Evolutionary conservation across 352 stramenopile species (phyloP).

Genomic region (Pythium vanterpoolii): DNA sequence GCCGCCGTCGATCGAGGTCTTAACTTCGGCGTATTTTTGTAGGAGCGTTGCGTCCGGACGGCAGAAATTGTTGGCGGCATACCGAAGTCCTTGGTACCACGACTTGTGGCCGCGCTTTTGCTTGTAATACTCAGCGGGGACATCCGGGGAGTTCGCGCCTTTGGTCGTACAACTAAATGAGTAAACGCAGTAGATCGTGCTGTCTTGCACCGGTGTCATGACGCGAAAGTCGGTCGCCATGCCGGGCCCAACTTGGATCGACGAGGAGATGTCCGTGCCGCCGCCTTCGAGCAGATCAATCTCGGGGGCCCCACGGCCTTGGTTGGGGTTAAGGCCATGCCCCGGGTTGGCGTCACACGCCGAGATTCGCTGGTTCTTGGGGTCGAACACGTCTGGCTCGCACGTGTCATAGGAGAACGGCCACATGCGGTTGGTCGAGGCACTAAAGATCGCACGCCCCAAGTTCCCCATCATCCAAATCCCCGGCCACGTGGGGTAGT

Average conservation of each 20-base stretch:
- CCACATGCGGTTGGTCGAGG: conserved; percentile 93
- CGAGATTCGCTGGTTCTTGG: conserved; percentile 73
- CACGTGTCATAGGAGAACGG: conserved; percentile 95
- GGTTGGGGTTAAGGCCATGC: conserved; percentile 84
- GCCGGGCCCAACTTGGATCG: conserved; percentile 83
- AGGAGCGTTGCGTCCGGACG: conserved; percentile 6
- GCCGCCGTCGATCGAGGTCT: conserved; percentile 30
- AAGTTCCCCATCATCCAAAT: conserved; percentile 97
- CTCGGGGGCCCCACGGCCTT: conserved; percentile 91
- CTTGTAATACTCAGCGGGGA: conserved; percentile 41
- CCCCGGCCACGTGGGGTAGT: conserved; percentile 90
- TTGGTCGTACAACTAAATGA: conserved; percentile 32
- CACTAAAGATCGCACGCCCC: conserved; percentile 94
- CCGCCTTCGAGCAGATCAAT: conserved; percentile 95
- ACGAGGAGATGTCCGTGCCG: conserved; percentile 82
- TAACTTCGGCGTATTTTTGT: conserved; percentile 40
- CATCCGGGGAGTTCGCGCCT: conserved; percentile 40
- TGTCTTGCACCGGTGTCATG: conserved; percentile 21
- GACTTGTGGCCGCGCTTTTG: conserved; percentile 50
- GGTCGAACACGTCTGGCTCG: conserved; percentile 61
- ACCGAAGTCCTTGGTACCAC: conserved; percentile 68
- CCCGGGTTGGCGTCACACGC: conserved; percentile 91
- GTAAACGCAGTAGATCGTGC: conserved; percentile 38
- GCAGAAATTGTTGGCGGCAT: conserved; percentile 62
- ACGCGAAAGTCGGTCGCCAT: conserved; percentile 54